These are phyloP conservation scores for Chaetomiaceae sp. DNA, from an alignment of 2,329 filamentous ascomycete species.

Conservation along the genomic window DNA sequence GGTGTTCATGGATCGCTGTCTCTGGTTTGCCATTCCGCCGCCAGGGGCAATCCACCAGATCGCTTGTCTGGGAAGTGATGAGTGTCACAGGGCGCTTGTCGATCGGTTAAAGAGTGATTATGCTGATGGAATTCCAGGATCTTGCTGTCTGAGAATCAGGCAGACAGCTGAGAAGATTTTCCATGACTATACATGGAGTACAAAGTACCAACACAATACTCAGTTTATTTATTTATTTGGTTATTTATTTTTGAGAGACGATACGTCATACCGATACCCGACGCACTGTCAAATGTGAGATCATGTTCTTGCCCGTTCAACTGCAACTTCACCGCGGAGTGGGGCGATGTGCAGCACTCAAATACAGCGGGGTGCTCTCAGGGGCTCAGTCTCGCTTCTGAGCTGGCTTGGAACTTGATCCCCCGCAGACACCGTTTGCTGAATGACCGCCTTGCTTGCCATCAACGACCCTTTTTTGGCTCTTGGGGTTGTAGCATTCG, in stretches of 20 bases:
- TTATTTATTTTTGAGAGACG: too few relatives aligned
- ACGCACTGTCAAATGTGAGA: too few relatives aligned
- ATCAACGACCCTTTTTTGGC: constrained; percentile 1
- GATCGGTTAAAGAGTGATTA: too few relatives aligned
- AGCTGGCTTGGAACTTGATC: background rate
- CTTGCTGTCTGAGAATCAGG: too few relatives aligned
- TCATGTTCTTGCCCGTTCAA: background rate
- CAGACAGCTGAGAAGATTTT: too few relatives aligned
- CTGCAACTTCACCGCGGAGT: background rate
- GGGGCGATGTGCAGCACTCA: background rate
- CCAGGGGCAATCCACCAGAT: background rate
- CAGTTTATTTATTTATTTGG: too few relatives aligned
- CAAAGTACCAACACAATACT: too few relatives aligned
- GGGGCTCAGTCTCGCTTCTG: background rate
- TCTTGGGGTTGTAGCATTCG: too few relatives aligned
- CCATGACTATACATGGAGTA: too few relatives aligned
- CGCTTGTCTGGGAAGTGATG: background rate
- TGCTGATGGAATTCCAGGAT: too few relatives aligned
- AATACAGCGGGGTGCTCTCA: too few relatives aligned
- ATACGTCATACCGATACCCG: too few relatives aligned
- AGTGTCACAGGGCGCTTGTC: background rate
- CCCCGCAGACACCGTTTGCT: background rate
- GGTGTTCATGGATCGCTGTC: background rate
- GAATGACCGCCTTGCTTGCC: background rate
- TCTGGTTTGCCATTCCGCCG: constrained; percentile 9